phyloP scores from a whole-genome alignment of 306 rosid species.

The Vigna trinervia region DNA sequence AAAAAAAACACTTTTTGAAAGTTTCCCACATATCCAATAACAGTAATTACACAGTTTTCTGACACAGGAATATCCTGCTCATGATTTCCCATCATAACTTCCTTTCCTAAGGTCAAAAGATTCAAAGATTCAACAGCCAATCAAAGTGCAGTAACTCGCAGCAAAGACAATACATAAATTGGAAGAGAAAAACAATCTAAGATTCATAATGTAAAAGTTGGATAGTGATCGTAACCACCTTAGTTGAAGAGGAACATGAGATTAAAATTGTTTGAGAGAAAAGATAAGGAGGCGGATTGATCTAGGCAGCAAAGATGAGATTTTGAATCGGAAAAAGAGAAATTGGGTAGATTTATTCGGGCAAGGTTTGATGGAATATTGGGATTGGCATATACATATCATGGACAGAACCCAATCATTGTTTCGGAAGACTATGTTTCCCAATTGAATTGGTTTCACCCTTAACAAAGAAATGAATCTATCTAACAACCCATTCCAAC shows the following conservation, averaged over 20 bases:
- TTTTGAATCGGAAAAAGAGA: background rate
- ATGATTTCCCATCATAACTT: background rate
- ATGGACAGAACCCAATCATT: background rate
- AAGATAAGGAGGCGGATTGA: background rate
- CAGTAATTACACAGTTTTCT: background rate
- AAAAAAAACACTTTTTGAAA: background rate
- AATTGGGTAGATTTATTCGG: background rate
- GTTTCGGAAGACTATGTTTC: background rate
- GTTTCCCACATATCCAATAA: background rate
- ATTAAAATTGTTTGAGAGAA: background rate
- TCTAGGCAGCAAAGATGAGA: background rate
- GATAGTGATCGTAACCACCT: background rate
- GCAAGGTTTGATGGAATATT: background rate
- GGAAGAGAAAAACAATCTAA: background rate
- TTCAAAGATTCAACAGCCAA: background rate
- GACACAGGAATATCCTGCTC: background rate
- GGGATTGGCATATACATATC: background rate
- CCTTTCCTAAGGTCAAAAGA: background rate
- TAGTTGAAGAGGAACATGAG: background rate
- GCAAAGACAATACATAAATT: background rate
- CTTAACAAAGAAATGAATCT: background rate
- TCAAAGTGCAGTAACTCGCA: background rate
- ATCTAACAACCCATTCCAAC: constrained; percentile 7
- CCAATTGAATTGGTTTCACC: background rate
- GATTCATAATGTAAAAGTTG: background rate